phyloP scores from a whole-genome alignment of 1,284 basidiomycete species.

The Grifola frondosa region DNA sequence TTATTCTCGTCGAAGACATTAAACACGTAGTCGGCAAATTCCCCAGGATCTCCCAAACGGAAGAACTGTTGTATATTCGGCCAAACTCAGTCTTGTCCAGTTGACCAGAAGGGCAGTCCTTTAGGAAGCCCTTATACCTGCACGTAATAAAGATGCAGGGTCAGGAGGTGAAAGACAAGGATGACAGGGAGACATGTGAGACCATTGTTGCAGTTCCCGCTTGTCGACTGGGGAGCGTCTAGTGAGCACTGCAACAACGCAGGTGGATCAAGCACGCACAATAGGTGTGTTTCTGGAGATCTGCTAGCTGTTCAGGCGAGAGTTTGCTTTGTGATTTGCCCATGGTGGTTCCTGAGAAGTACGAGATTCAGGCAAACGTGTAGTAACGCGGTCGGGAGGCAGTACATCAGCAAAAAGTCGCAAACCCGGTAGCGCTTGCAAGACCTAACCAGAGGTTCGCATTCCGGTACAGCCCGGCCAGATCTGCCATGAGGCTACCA shows the following conservation, averaged over 20 bases:
- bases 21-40: conserved; percentile 99
- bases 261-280: conserved; percentile 58
- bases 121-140: conserved; percentile 99
- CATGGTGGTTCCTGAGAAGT: no score
- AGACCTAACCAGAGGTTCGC: no score
- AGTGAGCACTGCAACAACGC: conserved; percentile 15
- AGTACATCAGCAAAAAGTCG: no score
- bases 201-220: conserved; percentile 99
- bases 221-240: conserved; percentile 81
- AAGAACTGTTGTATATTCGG: conserved; percentile 99
- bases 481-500: no score
- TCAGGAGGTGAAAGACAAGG: conserved; percentile 10
- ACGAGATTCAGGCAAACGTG: conserved; percentile 7
- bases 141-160: conserved; percentile 13
- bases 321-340: conserved; percentile 98
- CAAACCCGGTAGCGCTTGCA: no score
- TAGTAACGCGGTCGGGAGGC: conserved; percentile 1
- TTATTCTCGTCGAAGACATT: conserved; percentile 97
- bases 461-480: no score
- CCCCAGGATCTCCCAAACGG: conserved; percentile 96
- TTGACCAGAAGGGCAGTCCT: conserved; percentile 97
- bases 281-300: conserved; percentile 98
- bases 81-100: conserved; percentile 96
- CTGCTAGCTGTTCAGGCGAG: conserved; percentile 90
- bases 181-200: conserved; percentile 12